Evolutionary conservation across 306 rosid genomes (phyloP).

Genomic region (Sicyos baderoa): DNA sequence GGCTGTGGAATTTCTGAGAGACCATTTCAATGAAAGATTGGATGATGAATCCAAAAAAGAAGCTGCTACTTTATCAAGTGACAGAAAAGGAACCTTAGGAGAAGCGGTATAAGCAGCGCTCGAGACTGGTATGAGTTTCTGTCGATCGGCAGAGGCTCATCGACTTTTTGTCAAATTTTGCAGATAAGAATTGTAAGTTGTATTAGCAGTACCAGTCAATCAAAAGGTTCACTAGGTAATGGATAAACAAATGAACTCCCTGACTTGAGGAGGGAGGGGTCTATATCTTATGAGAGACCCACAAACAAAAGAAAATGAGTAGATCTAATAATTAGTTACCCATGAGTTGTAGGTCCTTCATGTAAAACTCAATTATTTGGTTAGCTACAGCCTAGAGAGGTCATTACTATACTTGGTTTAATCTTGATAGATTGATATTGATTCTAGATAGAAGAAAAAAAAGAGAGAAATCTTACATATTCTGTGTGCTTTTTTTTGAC

Average conservation of each 20-base stretch:
- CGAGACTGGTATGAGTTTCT: not conserved
- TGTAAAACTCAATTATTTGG: slow-evolving; percentile 13
- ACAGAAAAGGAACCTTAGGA: slow-evolving; percentile 33
- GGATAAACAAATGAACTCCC: not conserved
- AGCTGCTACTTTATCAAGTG: slow-evolving; percentile 42
- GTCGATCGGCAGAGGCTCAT: not conserved
- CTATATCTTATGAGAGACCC: slow-evolving; percentile 9
- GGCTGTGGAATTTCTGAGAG: slow-evolving; percentile 85
- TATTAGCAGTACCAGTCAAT: not conserved
- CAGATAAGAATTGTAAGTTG: not conserved
- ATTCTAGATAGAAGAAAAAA: no score
- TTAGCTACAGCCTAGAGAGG: not conserved
- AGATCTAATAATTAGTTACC: not conserved
- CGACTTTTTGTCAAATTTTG: not conserved
- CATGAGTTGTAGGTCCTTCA: not conserved
- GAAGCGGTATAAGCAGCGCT: slow-evolving; percentile 29
- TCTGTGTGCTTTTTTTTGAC: not conserved
- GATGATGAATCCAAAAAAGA: slow-evolving; percentile 23
- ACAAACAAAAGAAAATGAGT: not conserved
- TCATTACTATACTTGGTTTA: slow-evolving; percentile 1
- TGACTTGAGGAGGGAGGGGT: slow-evolving; percentile 3
- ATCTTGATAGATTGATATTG: no score
- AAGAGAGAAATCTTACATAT: no score
- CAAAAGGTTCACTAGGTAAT: slow-evolving; percentile 3
- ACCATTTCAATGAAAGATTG: slow-evolving; percentile 40